Evolutionary conservation across 768 basidiomycete genomes (phyloP), one percentile per base, ranked within the genome.

Genomic region (Kwoniella dejecticola): DNA sequence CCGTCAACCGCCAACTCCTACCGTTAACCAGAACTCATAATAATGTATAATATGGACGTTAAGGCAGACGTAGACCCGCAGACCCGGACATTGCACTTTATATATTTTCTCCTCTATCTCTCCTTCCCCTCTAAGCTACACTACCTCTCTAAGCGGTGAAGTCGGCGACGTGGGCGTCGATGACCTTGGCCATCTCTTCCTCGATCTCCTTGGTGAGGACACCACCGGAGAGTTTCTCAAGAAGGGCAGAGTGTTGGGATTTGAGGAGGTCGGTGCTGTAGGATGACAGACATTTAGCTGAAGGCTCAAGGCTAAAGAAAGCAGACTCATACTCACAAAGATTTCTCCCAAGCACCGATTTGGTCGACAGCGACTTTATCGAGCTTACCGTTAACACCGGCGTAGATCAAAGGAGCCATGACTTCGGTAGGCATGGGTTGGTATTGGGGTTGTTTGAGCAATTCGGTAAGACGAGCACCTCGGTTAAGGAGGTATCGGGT

Each of bases 341-440:
- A 70, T 53, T 67, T 64, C 69, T 79, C 78, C 78, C 78, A 79
- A 31, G 70, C 72, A 66, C 69, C 70, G 54, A 96, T 94, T 83
- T 93, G 83, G 74, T 96, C 91, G 55, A 96, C 93, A 45, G 92
- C 89, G 81, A 99, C 90, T 27, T 90, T 83, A 80, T 98, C 96
- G 72, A 99, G 91, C 87, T 90, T 61, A 91, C 96, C 96, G 82
- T 98, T 94, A 74, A 99, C 96, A 87, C 95, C 95, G 69, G 95
- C 96, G 80, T 95, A 97, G 83, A 98, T 93, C 80, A 97, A 91
- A 69, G 95, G 95, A 66, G 96, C 95, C 85, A 96, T 94, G 67
- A 97, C 82, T 83, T 98, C 95, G 81, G 90, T 94, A 41, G 93
- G 81, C 76, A 97, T 82, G 91, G 75, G 75, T 49, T 65, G 66